Conservation (phyloP, 352 stramenopile species). For the Phytopythium delawarense region DNA sequence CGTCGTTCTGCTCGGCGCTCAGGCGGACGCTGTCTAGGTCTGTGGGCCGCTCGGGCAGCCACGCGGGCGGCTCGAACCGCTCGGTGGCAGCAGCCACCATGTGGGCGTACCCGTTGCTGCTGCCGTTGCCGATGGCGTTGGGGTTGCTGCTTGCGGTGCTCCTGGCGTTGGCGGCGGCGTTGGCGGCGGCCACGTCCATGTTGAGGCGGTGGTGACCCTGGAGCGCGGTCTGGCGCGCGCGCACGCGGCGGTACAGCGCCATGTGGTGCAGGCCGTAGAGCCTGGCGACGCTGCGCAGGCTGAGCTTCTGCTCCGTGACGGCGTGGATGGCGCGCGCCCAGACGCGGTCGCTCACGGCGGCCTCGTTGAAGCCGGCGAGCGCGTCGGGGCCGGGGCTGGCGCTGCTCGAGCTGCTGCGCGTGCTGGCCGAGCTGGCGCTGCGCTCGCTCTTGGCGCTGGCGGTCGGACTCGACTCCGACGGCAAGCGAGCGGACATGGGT, state of each 20-base stretch:
- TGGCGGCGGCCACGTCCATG: not conserved
- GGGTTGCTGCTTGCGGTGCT: too few relatives aligned
- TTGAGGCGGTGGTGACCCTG: slow-evolving; percentile 5
- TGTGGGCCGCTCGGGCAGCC: slow-evolving; percentile 7
- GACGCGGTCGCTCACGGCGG: slow-evolving; percentile 32
- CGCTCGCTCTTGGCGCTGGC: slow-evolving; percentile 5
- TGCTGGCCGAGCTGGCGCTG: not conserved
- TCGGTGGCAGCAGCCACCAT: not conserved
- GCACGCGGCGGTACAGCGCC: slow-evolving; percentile 60
- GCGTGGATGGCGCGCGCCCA: slow-evolving; percentile 67
- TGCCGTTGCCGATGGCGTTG: not conserved
- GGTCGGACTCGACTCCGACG: slow-evolving; percentile 1
- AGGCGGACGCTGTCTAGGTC: slow-evolving; percentile 21
- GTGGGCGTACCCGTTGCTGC: not conserved
- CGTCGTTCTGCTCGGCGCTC: slow-evolving; percentile 44
- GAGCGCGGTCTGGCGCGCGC: slow-evolving; percentile 17
- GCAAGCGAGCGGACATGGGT: not conserved
- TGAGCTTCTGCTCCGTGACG: slow-evolving; percentile 62
- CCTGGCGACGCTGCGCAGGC: slow-evolving; percentile 48
- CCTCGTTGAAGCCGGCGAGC: not conserved
- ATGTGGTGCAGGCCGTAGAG: slow-evolving; percentile 62
- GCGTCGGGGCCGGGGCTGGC: slow-evolving; percentile 11
- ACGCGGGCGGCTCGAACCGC: slow-evolving; percentile 18
- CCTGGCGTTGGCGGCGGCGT: not conserved
- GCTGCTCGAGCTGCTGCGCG: slow-evolving; percentile 1